These are phyloP conservation scores for Candida easanensis DNA, from an alignment of 805 yeast species.

Conservation along the genomic window DNA sequence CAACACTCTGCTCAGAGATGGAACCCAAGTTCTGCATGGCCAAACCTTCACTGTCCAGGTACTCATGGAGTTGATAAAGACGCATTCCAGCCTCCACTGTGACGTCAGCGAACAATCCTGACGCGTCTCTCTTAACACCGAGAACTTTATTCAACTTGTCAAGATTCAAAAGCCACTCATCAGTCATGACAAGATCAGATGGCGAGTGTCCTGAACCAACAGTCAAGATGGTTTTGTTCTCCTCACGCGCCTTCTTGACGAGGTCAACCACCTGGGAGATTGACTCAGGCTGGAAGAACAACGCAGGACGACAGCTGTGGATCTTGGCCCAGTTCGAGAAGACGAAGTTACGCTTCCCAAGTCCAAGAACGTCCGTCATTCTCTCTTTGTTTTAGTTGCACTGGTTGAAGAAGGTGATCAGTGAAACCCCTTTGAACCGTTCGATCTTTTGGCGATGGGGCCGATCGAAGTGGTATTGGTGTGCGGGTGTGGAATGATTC, in stretches of 20 bases:
- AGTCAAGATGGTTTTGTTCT: conserved; percentile 66
- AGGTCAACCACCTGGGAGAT: conserved; percentile 67
- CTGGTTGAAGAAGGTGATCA: too few relatives aligned
- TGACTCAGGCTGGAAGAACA: conserved; percentile 72
- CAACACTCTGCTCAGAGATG: conserved; percentile 88
- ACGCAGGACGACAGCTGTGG: conserved; percentile 70
- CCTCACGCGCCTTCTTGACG: conserved; percentile 60
- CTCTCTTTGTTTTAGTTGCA: background rate
- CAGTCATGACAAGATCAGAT: conserved; percentile 82
- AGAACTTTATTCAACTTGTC: conserved; percentile 69
- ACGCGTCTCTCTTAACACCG: conserved; percentile 41
- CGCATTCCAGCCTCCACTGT: conserved; percentile 95
- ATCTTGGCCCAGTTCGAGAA: conserved; percentile 84
- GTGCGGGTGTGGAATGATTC: too few relatives aligned
- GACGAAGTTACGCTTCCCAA: conserved; percentile 32
- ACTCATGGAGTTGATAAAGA: conserved; percentile 67
- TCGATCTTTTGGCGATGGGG: too few relatives aligned
- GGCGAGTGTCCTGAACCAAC: conserved; percentile 98
- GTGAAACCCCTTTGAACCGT: too few relatives aligned
- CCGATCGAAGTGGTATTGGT: too few relatives aligned
- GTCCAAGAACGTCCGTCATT: conserved; percentile 22
- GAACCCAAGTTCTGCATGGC: conserved; percentile 93
- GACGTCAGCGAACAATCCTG: conserved; percentile 78
- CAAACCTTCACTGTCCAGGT: conserved; percentile 58
- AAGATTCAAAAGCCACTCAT: conserved; percentile 83